Base-by-base conservation (phyloP, 345 rosid species). In the Boechera divaricarpa region DNA sequence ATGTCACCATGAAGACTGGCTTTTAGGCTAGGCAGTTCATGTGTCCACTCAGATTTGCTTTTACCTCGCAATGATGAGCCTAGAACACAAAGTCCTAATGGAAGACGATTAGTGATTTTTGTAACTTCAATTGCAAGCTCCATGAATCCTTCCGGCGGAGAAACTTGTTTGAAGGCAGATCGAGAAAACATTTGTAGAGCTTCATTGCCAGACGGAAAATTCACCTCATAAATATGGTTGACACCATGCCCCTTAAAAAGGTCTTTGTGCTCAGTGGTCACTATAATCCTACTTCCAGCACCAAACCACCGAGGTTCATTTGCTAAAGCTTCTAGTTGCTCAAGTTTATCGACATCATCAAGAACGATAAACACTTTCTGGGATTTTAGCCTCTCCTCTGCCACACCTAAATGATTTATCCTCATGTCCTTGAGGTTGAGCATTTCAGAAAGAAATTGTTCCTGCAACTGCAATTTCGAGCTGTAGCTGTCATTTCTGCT, bases 1-100 rank as follows among this genome's bases (percentile, higher is more conserved):
- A 51, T 67, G 45, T 67, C 72, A 5, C 5, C 24, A 12, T 21
- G 16, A 12, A 67, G 59, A 10, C 47, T 32, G 11, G 60, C 0
- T 52, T 52, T 67, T 10, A 67, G 47, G 4, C 7, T 12, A 18
- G 33, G 32, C 6, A 67, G 60, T 51, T 51, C 48, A 32, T 8
- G 11, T 35, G 13, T 4, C 72, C 72, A 67, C 72, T 36, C 47
- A 1, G 1, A 0, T 24, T 6, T 12, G 6, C 48, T 51, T 24
- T 67, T 67, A 6, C 48, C 13, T 10, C 72, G 60, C 60, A 67
- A 4, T 49, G 58, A 51, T 51, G 72, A 67, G 24, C 72, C 72
- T 13, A 67, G 13, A 7, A 67, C 72, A 52, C 47, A 52, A 33
- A 45, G 51, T 51, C 62, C 72, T n/a, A 68, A 53, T 49, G 72